Conservation (phyloP, 768 basidiomycete species). For the Lentinula sp. region DNA sequence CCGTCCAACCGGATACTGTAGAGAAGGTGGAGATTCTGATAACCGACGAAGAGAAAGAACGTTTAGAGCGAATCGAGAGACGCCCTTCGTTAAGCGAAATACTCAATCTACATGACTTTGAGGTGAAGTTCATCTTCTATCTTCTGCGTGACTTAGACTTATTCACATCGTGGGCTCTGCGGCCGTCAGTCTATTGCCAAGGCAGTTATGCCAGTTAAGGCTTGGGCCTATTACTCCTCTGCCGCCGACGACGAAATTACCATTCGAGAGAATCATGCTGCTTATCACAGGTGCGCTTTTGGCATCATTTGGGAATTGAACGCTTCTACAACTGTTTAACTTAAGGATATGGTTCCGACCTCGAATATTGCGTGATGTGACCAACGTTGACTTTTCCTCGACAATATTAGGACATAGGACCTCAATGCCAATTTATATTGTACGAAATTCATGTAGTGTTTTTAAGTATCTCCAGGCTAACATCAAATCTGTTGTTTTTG, state of each 20-base stretch:
- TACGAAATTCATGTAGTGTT: conserved; percentile 21
- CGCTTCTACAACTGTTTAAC: background rate
- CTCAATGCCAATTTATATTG: conserved; percentile 78
- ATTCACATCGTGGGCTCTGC: background rate
- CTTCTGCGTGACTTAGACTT: background rate
- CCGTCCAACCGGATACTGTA: conserved; percentile 63
- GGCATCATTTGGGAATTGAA: background rate
- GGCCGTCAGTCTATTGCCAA: conserved; percentile 67
- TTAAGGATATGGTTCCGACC: conserved; percentile 88
- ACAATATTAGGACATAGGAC: conserved; percentile 72
- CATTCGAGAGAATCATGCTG: conserved; percentile 81
- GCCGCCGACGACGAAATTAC: conserved; percentile 96
- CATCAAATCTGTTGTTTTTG: background rate
- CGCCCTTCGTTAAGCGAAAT: conserved; percentile 75
- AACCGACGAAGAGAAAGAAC: conserved; percentile 65
- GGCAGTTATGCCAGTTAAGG: conserved; percentile 75
- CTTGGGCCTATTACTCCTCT: conserved; percentile 97
- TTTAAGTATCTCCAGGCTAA: background rate
- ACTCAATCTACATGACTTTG: conserved; percentile 91
- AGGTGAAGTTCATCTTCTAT: conserved; percentile 39
- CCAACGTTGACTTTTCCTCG: conserved; percentile 81
- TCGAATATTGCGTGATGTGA: conserved; percentile 78
- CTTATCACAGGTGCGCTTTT: conserved; percentile 72
- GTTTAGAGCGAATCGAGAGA: conserved; percentile 52
- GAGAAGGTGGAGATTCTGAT: conserved; percentile 56